Conservation (phyloP, 2,329 filamentous ascomycete genomes). For the Cryphonectria radicalis region DNA sequence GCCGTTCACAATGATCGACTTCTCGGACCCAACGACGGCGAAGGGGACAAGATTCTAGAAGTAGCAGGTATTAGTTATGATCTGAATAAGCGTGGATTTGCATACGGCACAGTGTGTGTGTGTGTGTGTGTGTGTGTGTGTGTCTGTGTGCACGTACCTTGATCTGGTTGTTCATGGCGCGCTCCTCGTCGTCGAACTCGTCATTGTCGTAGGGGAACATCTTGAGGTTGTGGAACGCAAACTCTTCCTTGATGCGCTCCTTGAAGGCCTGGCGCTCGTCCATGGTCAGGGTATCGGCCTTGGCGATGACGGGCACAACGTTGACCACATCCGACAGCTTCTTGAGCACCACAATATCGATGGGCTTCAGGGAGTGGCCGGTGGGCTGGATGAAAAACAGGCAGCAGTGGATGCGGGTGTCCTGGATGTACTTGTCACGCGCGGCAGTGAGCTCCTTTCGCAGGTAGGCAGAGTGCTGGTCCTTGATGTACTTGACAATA, state of each 20-base stretch:
- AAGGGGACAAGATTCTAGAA: constrained; percentile 88
- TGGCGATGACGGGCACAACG: constrained; percentile 97
- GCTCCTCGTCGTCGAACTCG: constrained; percentile 97
- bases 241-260: constrained; percentile 99
- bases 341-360: constrained; percentile 99
- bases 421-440: constrained; percentile 98
- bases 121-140: too few species aligned
- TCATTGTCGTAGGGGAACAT: constrained; percentile 99
- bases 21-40: constrained; percentile 96
- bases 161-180: constrained; percentile 90
- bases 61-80: constrained; percentile 40
- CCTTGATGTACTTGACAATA: constrained; percentile 99
- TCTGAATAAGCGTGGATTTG: background rate
- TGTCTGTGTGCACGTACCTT: constrained; percentile 65
- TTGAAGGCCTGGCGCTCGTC: constrained; percentile 98
- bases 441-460: constrained; percentile 99
- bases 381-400: constrained; percentile 99
- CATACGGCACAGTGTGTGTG: background rate
- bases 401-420: constrained; percentile 99
- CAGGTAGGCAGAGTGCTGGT: constrained; percentile 98
- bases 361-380: constrained; percentile 96
- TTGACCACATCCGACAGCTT: constrained; percentile 99
- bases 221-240: constrained; percentile 98
- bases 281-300: constrained; percentile 92
- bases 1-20: constrained; percentile 95